A percentile compares a stretch with the other conserved stretches of the same genome.
Evolutionary conservation across 768 basidiomycete species (phyloP).

Genomic region (Auricularia cornea): DNA sequence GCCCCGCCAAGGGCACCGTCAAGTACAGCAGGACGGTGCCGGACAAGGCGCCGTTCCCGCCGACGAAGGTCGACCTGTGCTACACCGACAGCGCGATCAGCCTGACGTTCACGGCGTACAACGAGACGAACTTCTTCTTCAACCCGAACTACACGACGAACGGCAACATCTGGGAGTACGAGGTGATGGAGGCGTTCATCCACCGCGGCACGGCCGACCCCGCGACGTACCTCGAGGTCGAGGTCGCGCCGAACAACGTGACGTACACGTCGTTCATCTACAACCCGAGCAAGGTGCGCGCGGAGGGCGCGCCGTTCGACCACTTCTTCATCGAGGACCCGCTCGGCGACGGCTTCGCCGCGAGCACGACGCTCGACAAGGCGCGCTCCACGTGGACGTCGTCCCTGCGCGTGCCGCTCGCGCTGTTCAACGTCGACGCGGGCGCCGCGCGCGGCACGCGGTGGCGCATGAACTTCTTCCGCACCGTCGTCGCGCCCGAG

Average conservation of each 20-base stretch:
- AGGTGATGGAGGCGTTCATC: constrained; percentile 1
- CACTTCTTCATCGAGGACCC: not conserved
- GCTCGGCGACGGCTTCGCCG: not conserved
- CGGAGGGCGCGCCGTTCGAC: not conserved
- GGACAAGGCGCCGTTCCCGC: not conserved
- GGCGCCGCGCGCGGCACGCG: not conserved
- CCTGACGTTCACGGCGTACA: not conserved
- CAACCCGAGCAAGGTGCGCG: not conserved
- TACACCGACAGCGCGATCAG: not conserved
- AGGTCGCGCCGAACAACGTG: constrained; percentile 2
- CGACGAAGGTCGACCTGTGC: not conserved
- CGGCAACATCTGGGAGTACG: constrained; percentile 1
- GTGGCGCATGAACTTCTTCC: constrained; percentile 2
- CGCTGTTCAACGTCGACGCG: constrained; percentile 1
- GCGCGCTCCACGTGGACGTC: not conserved
- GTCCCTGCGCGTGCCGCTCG: not conserved
- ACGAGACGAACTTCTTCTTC: constrained; percentile 1
- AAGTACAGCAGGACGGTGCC: not conserved
- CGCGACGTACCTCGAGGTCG: not conserved
- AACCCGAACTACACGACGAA: not conserved
- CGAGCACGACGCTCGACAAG: not conserved
- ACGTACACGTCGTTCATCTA: not conserved
- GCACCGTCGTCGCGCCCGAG: not conserved
- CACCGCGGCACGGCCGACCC: not conserved
- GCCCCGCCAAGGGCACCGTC: not conserved